A percentile compares a stretch with the other conserved stretches of the same genome.
Conservation (phyloP, 192 early-diverging fungal genomes). For the Dispira simplex region DNA sequence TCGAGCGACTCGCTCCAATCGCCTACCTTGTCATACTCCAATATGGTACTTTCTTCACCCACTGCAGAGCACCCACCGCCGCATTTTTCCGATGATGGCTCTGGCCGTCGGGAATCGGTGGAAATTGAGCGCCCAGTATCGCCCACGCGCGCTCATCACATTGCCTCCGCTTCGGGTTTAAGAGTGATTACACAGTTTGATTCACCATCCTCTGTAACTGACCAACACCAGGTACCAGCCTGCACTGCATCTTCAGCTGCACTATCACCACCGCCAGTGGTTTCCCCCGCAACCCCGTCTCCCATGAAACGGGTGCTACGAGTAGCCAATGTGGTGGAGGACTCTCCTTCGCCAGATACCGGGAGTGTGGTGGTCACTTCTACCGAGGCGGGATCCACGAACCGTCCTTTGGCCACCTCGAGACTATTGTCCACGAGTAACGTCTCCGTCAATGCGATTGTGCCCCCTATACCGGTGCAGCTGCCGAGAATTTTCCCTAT, state of each 20-base stretch:
- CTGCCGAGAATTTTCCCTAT: no score
- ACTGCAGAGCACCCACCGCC: not conserved
- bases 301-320: not conserved
- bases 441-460: no score
- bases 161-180: not conserved
- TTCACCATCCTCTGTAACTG: not conserved
- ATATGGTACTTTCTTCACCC: not conserved
- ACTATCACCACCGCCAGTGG: not conserved
- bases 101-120: not conserved
- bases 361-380: not conserved
- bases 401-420: no score
- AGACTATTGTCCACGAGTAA: no score
- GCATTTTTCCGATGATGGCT: not conserved
- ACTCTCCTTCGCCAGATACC: no score
- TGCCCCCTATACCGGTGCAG: no score
- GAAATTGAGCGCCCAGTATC: not conserved
- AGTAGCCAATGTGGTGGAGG: not conserved
- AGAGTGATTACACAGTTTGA: not conserved
- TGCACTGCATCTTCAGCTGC: not conserved
- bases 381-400: not conserved
- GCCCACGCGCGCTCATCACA: not conserved
- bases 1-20: slow-evolving; percentile 1
- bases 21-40: not conserved
- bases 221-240: not conserved
- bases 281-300: not conserved